Percentiles rank a stretch among this genome's conserved stretches.
These are phyloP conservation scores for Globisporangium acanthophoron DNA, from an alignment of 352 stramenopile species.

Conservation along the genomic window DNA sequence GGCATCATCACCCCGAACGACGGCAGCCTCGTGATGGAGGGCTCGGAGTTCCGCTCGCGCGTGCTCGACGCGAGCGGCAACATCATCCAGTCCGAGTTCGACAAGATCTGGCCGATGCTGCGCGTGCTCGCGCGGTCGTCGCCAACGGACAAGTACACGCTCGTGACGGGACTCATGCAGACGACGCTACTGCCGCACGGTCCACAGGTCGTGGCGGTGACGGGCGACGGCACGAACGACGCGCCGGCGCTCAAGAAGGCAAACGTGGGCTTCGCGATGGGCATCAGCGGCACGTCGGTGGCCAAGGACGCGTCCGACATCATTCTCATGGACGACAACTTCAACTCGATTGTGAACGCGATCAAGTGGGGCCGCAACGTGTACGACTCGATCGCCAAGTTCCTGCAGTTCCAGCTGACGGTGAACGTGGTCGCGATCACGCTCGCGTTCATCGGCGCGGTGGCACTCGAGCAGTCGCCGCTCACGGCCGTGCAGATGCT, in stretches of 20 bases:
- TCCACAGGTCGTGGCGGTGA: constrained; percentile 92
- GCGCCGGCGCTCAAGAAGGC: constrained; percentile 94
- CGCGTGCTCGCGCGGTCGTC: constrained; percentile 91
- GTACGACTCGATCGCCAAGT: constrained; percentile 97
- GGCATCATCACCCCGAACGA: constrained; percentile 57
- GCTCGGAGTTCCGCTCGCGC: constrained; percentile 54
- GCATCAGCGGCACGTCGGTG: constrained; percentile 93
- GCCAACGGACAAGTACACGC: constrained; percentile 96
- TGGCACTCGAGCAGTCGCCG: constrained; percentile 75
- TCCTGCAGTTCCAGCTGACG: constrained; percentile 98
- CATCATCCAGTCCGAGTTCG: constrained; percentile 85
- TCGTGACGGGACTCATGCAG: constrained; percentile 92
- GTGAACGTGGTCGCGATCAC: constrained; percentile 95
- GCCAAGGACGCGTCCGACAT: constrained; percentile 96
- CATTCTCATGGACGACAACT: constrained; percentile 96
- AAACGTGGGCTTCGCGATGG: constrained; percentile 96
- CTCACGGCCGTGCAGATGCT: constrained; percentile 96
- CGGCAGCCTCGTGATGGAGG: constrained; percentile 60
- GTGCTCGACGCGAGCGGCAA: constrained; percentile 63
- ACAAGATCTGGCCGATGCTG: constrained; percentile 89
- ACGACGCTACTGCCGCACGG: constrained; percentile 69
- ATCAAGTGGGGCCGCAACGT: constrained; percentile 96
- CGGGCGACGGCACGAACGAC: constrained; percentile 96
- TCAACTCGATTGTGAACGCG: constrained; percentile 94
- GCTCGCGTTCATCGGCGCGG: constrained; percentile 89